Conservation (phyloP, 2,329 filamentous ascomycete genomes). For the Talaromyces sp. region DNA sequence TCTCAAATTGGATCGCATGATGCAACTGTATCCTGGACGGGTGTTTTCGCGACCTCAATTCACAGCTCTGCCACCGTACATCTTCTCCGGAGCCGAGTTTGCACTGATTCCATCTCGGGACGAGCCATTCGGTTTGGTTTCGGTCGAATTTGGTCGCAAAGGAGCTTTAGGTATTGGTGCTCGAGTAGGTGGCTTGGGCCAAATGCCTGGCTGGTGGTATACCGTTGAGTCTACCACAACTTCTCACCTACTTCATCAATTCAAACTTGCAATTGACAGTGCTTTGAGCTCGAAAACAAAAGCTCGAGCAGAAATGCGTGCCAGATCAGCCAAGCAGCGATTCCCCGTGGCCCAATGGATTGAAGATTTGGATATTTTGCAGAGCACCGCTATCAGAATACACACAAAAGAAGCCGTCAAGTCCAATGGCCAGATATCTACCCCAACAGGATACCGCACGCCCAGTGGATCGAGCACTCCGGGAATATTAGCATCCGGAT, state of each 20-base stretch:
- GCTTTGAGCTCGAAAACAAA: constrained; percentile 53
- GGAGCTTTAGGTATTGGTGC: constrained; percentile 62
- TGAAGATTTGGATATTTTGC: constrained; percentile 57
- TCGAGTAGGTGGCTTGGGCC: constrained; percentile 60
- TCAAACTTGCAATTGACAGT: constrained; percentile 57
- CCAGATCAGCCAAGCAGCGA: constrained; percentile 58
- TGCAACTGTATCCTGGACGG: constrained; percentile 59
- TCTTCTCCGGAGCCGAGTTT: constrained; percentile 64
- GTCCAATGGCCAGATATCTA: constrained; percentile 25
- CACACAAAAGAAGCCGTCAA: constrained; percentile 41
- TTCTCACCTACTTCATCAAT: constrained; percentile 58
- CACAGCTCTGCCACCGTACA: constrained; percentile 59
- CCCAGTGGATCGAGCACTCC: constrained; percentile 33
- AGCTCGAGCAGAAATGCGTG: constrained; percentile 57
- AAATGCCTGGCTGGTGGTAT: constrained; percentile 68
- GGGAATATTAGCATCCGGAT: constrained; percentile 19
- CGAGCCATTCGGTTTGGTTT: constrained; percentile 63
- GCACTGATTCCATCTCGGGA: constrained; percentile 63
- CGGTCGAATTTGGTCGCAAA: constrained; percentile 63
- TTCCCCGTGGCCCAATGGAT: constrained; percentile 65
- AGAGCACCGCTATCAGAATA: constrained; percentile 54
- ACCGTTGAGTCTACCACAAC: constrained; percentile 61
- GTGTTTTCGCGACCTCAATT: constrained; percentile 66
- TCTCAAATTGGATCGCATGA: constrained; percentile 58
- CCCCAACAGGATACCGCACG: constrained; percentile 38